phyloP scores from a whole-genome alignment of 176 grass and related monocot species.

The Eleusine coracana region DNA sequence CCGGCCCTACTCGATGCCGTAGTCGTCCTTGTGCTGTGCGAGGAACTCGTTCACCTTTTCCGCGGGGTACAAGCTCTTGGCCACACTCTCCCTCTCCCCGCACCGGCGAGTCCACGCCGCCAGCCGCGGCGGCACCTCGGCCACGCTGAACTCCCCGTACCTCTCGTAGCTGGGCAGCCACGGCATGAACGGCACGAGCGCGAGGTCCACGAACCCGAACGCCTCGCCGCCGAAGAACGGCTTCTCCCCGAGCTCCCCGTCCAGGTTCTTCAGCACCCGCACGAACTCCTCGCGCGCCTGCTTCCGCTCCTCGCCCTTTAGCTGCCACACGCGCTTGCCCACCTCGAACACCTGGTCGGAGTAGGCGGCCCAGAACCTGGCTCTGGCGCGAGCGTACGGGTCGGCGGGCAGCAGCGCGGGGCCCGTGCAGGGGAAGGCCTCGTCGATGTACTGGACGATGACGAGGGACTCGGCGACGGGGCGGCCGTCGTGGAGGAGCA shows the following conservation, averaged over 20 bases:
- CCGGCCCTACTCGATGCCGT: neutral
- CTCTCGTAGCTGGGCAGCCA: constrained; percentile 41
- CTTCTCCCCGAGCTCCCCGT: constrained; percentile 43
- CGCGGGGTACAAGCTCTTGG: constrained; percentile 7
- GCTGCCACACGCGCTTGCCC: neutral
- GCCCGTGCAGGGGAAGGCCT: constrained; percentile 20
- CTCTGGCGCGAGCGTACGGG: neutral
- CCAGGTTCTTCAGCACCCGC: constrained; percentile 21
- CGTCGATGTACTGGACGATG: constrained; percentile 72
- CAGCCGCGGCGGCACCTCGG: constrained; percentile 23
- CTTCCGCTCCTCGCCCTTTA: neutral
- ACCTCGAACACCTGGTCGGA: neutral
- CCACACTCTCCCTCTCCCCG: constrained; percentile 43
- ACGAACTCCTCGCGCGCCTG: neutral
- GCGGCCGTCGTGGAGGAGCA: constrained; percentile 58
- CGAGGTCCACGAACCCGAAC: constrained; percentile 53
- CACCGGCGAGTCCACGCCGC: constrained; percentile 34
- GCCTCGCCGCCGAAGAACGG: constrained; percentile 41
- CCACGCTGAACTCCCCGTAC: constrained; percentile 29
- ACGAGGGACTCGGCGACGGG: constrained; percentile 54
- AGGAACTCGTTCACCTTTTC: constrained; percentile 43
- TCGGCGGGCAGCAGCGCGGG: neutral
- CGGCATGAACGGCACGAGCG: constrained; percentile 28
- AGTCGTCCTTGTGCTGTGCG: constrained; percentile 7
- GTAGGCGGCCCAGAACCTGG: neutral